phyloP scores from a whole-genome alignment of 371 early-diverging fungal species.

The Cladochytrium tenue region DNA sequence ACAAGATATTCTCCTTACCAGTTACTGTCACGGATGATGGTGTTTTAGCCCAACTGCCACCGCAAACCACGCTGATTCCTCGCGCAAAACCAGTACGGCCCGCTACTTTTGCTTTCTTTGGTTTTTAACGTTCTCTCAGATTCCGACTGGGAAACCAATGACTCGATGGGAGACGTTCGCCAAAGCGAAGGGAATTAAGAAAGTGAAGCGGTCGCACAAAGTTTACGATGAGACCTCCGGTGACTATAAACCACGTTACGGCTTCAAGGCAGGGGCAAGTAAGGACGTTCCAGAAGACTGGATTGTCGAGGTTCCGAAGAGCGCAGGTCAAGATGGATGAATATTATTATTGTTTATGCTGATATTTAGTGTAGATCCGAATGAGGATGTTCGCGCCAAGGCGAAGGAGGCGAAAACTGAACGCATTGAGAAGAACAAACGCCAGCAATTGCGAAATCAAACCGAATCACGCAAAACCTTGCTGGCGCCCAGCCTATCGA shows the following conservation, averaged over 20 bases:
- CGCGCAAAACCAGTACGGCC: neutral
- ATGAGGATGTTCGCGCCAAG: conserved; percentile 82
- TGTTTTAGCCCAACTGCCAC: conserved; percentile 78
- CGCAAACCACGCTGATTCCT: conserved; percentile 40
- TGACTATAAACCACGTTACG: conserved; percentile 89
- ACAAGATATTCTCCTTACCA: conserved; percentile 82
- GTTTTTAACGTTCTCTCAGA: too few species aligned
- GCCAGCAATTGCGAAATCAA: conserved; percentile 78
- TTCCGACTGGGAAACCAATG: conserved; percentile 6
- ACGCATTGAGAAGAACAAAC: conserved; percentile 82
- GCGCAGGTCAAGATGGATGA: conserved; percentile 57
- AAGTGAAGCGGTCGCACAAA: conserved; percentile 81
- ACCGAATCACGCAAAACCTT: conserved; percentile 5
- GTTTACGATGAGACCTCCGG: conserved; percentile 85
- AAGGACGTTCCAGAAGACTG: conserved; percentile 77
- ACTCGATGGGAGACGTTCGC: conserved; percentile 99
- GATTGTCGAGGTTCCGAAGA: conserved; percentile 86
- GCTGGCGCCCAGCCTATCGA: conserved; percentile 2
- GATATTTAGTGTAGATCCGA: conserved; percentile 62
- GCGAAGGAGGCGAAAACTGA: conserved; percentile 80
- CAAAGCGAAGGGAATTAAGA: conserved; percentile 93
- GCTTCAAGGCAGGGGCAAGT: conserved; percentile 80
- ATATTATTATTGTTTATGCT: neutral
- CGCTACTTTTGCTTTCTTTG: too few species aligned
- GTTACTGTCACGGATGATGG: conserved; percentile 72